These are phyloP conservation scores for Sarocladium brachiariae DNA, from an alignment of 2,329 filamentous ascomycete genomes.

Conservation along the genomic window DNA sequence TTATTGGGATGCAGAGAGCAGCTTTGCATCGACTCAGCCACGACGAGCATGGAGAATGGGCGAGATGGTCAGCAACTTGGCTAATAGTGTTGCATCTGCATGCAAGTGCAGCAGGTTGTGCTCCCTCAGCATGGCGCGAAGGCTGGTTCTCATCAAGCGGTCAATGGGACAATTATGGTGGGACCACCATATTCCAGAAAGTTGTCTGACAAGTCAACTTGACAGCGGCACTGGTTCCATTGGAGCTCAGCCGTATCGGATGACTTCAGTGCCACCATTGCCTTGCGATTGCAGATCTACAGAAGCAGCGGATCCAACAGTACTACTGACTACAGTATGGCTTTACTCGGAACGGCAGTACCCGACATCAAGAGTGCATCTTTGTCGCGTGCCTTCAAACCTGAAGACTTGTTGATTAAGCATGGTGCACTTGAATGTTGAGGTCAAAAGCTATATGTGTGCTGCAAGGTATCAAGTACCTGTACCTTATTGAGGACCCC, in stretches of 20 bases:
- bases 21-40: neutral
- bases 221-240: too few species aligned
- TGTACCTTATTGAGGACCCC: neutral
- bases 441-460: neutral
- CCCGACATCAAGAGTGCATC: neutral
- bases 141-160: too few species aligned
- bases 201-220: too few species aligned
- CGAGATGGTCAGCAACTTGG: conserved; percentile 1
- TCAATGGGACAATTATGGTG: too few species aligned
- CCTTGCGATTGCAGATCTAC: too few species aligned
- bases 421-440: too few species aligned
- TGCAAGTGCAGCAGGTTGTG: neutral
- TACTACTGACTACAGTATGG: too few species aligned
- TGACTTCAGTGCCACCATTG: too few species aligned
- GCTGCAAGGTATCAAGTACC: conserved; percentile 1
- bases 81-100: neutral
- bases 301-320: too few species aligned
- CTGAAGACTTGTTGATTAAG: neutral
- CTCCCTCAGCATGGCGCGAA: neutral
- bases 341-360: neutral
- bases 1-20: too few species aligned
- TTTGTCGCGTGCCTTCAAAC: neutral
- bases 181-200: too few species aligned
- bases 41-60: neutral
- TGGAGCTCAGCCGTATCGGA: too few species aligned